Evolutionary conservation across 2,329 filamentous ascomycete genomes (phyloP).

Genomic region (Alternaria dauci): DNA sequence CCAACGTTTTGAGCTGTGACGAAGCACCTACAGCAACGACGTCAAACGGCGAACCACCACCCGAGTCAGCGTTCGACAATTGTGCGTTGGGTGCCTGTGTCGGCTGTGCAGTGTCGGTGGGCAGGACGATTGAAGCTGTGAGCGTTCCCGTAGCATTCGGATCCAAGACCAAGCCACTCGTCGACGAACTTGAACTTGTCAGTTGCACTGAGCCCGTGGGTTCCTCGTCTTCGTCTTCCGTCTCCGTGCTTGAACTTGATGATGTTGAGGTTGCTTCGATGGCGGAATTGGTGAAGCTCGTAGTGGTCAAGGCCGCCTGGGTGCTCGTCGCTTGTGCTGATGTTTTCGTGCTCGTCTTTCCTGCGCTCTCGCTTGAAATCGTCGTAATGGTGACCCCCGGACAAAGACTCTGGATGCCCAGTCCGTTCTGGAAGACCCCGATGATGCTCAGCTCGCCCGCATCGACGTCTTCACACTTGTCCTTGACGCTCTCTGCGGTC

Average conservation of each 20-base stretch:
- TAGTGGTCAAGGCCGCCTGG: neutral
- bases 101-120: conserved; percentile 17
- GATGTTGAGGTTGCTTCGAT: conserved; percentile 12
- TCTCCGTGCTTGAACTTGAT: conserved; percentile 9
- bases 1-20: conserved; percentile 16
- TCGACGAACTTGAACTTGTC: conserved; percentile 14
- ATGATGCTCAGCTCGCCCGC: conserved; percentile 53
- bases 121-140: conserved; percentile 9
- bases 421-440: conserved; percentile 53
- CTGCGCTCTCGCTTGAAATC: conserved; percentile 17
- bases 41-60: conserved; percentile 59
- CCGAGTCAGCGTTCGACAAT: conserved; percentile 48
- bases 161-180: conserved; percentile 22
- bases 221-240: conserved; percentile 9
- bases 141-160: conserved; percentile 24
- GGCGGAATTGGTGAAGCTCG: conserved; percentile 7
- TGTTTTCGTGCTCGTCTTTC: conserved; percentile 10
- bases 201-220: conserved; percentile 11
- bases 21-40: conserved; percentile 36
- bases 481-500: conserved; percentile 45
- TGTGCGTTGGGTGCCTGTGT: conserved; percentile 37
- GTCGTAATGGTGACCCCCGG: conserved; percentile 41
- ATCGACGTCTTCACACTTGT: conserved; percentile 46
- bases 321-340: conserved; percentile 24
- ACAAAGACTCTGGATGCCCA: conserved; percentile 52